Evolutionary conservation across 192 early-diverging fungal genomes (phyloP).

Genomic region (Linnemannia hyalina): DNA sequence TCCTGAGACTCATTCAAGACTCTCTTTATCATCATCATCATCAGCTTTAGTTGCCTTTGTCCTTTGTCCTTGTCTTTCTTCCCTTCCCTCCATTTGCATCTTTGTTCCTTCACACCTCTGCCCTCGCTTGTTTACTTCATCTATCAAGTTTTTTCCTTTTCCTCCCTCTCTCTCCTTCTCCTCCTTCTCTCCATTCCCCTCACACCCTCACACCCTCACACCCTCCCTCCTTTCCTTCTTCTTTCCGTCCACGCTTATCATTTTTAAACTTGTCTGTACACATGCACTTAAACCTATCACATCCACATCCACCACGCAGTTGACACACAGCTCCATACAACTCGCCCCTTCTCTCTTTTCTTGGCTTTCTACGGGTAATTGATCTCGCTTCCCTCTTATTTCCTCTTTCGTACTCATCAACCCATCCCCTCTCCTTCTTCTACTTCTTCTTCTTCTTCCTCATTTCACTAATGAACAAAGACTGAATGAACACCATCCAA

Average conservation of each 20-base stretch:
- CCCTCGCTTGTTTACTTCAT: neutral
- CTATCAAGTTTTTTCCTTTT: neutral
- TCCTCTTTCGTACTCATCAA: neutral
- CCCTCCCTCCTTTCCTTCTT: neutral
- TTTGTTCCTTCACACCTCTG: neutral
- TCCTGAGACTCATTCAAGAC: neutral
- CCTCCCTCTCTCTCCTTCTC: too few species aligned
- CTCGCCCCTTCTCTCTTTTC: neutral
- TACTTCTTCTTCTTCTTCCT: neutral
- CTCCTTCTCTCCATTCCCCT: neutral
- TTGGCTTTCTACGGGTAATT: neutral
- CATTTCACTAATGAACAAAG: neutral
- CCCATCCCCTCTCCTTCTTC: neutral
- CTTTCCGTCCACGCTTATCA: neutral
- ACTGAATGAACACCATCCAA: too few species aligned
- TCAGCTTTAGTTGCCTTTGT: too few species aligned
- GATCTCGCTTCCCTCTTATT: slow-evolving; percentile 1
- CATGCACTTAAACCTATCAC: neutral
- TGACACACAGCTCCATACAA: neutral
- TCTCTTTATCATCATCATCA: neutral
- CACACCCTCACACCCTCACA: neutral
- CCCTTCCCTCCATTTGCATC: neutral
- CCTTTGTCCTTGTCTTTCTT: neutral
- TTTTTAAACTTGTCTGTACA: neutral
- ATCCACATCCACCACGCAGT: neutral